Conservation (phyloP, 2,329 filamentous ascomycete species). For the Colletotrichum sp. region DNA sequence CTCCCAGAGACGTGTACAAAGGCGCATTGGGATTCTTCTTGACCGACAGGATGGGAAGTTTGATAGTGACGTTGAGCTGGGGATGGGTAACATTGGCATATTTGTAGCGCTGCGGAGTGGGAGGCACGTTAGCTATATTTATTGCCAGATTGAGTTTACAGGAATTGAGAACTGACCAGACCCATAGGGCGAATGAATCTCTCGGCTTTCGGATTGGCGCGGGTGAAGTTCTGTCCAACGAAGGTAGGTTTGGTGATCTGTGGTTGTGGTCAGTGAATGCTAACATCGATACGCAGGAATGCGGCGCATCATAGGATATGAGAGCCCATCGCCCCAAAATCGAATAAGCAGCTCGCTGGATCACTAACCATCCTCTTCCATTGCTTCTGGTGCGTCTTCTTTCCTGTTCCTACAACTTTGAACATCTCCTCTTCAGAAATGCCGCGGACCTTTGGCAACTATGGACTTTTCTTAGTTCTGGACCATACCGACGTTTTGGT, state of each 20-base stretch:
- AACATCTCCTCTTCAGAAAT: conserved; percentile 98
- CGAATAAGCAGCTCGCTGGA: not conserved
- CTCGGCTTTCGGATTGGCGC: conserved; percentile 34
- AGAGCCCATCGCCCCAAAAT: not conserved
- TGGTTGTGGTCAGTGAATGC: not conserved
- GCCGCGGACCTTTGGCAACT: conserved; percentile 33
- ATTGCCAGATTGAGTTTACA: not conserved
- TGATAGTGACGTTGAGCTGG: conserved; percentile 71
- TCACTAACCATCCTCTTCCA: conserved; percentile 73
- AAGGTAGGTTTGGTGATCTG: conserved; percentile 82
- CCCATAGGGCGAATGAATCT: conserved; percentile 56
- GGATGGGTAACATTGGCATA: conserved; percentile 69
- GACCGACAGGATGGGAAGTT: conserved; percentile 72
- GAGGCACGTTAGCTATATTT: not conserved
- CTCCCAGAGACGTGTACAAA: conserved; percentile 85
- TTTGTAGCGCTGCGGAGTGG: conserved; percentile 46
- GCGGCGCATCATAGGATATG: not conserved
- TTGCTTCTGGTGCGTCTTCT: conserved; percentile 88
- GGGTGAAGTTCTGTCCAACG: conserved; percentile 62
- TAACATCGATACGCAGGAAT: not conserved
- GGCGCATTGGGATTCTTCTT: conserved; percentile 77
- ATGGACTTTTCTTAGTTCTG: conserved; percentile 57
- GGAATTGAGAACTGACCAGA: not conserved
- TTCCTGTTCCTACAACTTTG: conserved; percentile 93
- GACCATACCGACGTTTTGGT: not conserved